Evolutionary conservation across 1,139 yeast species (phyloP).

Genomic region (Debaryomyces subglobosus): DNA sequence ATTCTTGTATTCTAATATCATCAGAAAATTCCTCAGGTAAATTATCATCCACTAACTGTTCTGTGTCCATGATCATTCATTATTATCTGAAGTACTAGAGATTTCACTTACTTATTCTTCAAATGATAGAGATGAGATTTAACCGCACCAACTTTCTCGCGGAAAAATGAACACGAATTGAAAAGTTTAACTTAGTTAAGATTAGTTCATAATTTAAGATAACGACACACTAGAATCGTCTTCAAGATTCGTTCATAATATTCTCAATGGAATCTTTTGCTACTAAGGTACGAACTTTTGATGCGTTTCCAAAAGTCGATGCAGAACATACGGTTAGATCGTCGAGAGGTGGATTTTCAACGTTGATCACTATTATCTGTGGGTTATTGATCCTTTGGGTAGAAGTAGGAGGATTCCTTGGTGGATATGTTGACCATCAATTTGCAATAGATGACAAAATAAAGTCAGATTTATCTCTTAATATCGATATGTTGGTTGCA

Average conservation of each 20-base stretch:
- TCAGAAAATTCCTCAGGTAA: constrained; percentile 18
- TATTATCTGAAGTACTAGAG: not conserved
- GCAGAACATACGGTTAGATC: constrained; percentile 76
- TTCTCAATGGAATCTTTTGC: constrained; percentile 40
- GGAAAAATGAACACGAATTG: constrained; percentile 4
- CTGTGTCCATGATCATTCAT: not conserved
- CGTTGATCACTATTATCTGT: constrained; percentile 61
- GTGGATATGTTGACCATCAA: constrained; percentile 80
- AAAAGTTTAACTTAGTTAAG: not conserved
- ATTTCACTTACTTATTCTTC: not conserved
- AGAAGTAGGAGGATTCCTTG: constrained; percentile 84
- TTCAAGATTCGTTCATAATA: not conserved
- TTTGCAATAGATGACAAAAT: constrained; percentile 73
- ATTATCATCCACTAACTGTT: not conserved
- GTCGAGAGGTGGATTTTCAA: constrained; percentile 75
- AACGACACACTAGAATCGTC: not conserved
- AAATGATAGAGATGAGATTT: not conserved
- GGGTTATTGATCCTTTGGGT: constrained; percentile 76
- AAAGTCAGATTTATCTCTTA: constrained; percentile 63
- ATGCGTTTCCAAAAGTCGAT: constrained; percentile 89
- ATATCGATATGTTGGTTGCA: constrained; percentile 77
- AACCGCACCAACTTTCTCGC: not conserved
- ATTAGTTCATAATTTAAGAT: not conserved
- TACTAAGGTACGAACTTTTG: constrained; percentile 63
- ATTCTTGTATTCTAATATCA: constrained; percentile 39